These are phyloP conservation scores for Aureobasidium leucospermi DNA, from an alignment of 2,329 filamentous ascomycete species.

Conservation along the genomic window DNA sequence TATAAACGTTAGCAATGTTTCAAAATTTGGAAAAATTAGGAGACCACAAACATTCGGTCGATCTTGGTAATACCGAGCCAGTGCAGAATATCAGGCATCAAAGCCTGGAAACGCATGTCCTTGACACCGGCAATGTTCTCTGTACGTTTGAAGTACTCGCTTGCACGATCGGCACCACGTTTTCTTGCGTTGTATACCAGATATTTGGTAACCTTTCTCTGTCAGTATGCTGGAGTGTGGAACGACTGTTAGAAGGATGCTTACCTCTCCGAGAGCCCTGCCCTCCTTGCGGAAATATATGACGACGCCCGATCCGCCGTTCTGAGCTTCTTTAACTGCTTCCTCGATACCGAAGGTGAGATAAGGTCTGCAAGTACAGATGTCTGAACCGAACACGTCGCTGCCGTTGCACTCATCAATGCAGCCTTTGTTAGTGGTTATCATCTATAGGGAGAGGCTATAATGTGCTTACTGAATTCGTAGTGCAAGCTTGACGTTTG, in stretches of 20 bases:
- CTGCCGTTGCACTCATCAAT: conserved; percentile 75
- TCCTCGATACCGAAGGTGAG: conserved; percentile 96
- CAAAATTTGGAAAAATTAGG: not conserved
- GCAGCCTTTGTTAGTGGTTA: not conserved
- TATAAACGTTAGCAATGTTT: not conserved
- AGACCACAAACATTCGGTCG: conserved; percentile 62
- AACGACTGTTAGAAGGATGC: too few species aligned
- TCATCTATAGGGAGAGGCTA: not conserved
- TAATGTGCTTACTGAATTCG: conserved; percentile 57
- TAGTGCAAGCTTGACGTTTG: conserved; percentile 70
- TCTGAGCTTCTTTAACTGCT: conserved; percentile 93
- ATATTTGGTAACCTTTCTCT: conserved; percentile 67
- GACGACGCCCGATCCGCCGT: conserved; percentile 85
- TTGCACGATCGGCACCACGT: conserved; percentile 68
- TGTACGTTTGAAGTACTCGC: conserved; percentile 94
- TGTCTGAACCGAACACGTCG: conserved; percentile 96
- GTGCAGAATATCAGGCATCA: conserved; percentile 89
- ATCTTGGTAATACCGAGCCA: conserved; percentile 99
- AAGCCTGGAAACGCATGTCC: conserved; percentile 91
- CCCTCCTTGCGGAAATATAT: conserved; percentile 99
- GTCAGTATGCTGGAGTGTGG: not conserved
- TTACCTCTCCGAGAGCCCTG: conserved; percentile 82
- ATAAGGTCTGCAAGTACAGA: conserved; percentile 93
- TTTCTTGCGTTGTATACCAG: conserved; percentile 78
- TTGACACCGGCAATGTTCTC: conserved; percentile 97